Evolutionary conservation across 2,329 filamentous ascomycete genomes (phyloP), one percentile per base, ranked within the genome.

Genomic region (Colletotrichum sp.): DNA sequence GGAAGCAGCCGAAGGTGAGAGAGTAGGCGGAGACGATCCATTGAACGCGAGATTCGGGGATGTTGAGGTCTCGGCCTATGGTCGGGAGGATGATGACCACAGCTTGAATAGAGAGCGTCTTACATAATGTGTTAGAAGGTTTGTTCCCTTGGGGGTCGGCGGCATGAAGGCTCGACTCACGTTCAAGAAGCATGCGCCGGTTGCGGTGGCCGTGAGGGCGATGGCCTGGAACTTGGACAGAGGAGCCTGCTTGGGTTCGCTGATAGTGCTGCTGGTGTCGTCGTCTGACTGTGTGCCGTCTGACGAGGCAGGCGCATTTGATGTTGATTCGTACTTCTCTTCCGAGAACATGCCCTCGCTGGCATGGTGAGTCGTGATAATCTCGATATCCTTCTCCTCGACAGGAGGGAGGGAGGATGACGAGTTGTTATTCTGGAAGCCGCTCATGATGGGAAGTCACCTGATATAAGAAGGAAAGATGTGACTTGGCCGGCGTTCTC

Each of bases 1-100:
- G 83, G 80, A 94, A 93, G 82, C 92, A 94, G 63, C 92, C 92
- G 78, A 94, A 94, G 0, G 92, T 87, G 18, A 94, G 87, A 6
- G 90, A 87, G 80, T 94, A 94, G 1, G 92, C 90, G 0, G 92
- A 94, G 1, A 94, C 86, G 76, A 94, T 88, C 92, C 92, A 94
- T 84, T 93, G 92, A 73, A 91, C 87, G 18, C 92, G 87, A 30
- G 87, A 87, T 52, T 90, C 88, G 1, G 92, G 92, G 24, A 93
- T 91, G 67, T 82, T 76, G 6, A 93, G 85, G 13, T 89, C 89
- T 30, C 84, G 79, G 48, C 91, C 90, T 38, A 93, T 92, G n/a
- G 88, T 89, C 0, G 92, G 92, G 18, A 93, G 84, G 66, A 93
- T 90, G 76, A 93, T 93, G 74, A 93, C 90, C 6, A 91, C 88